Base-by-base conservation (phyloP, 2,329 filamentous ascomycete genomes). In the Orbilia quercus region DNA sequence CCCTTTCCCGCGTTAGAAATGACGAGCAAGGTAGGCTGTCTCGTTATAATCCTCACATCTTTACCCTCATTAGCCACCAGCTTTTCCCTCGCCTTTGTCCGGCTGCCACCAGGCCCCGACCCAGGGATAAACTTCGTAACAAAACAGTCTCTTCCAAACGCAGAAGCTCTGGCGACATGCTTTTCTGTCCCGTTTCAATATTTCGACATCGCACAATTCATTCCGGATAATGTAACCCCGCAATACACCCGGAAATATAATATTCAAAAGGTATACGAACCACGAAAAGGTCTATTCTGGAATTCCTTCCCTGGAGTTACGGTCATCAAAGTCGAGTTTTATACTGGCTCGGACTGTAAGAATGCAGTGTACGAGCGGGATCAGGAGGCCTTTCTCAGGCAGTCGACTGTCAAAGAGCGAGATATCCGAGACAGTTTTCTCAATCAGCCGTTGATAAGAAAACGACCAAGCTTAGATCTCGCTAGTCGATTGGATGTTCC, bases 141-240 rank as follows among this genome's bases (percentile, higher is more conserved):
- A 12, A 42, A 34, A 5, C 18, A 64, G 31, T 36, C 40, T 1
- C 28, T 71, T 23, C 22, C 66, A 14, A 23, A 51, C 16, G 7
- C 25, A 6, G 12, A 58, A 38, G 45, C 58, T n/a, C 66, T 71
- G 14, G 18, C 28, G 7, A 50, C 20, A n/a, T 71, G 58, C 36
- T 54, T 48, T 25, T 7, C 50, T 22, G 51, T 71, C n/a, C 66
- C 66, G 2, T 57, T 58, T n/a, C 14, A 28, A 7, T 64, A 71
- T 50, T 71, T 71, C 34, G 58, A 71, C 16, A 71, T 48, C 9
- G 66, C 66, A 7, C 66, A 71, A 31, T 71, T 64, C 51, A 47
- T 64, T 5, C 66, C 58, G 1, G 66, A 71, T 42, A 53, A 71
- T 22, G 20, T 36, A 9, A 50, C 58, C 20, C 47, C 51, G 16